These are phyloP conservation scores for Ziziphus jujuba DNA, from an alignment of 306 rosid genomes.

Conservation along the genomic window DNA sequence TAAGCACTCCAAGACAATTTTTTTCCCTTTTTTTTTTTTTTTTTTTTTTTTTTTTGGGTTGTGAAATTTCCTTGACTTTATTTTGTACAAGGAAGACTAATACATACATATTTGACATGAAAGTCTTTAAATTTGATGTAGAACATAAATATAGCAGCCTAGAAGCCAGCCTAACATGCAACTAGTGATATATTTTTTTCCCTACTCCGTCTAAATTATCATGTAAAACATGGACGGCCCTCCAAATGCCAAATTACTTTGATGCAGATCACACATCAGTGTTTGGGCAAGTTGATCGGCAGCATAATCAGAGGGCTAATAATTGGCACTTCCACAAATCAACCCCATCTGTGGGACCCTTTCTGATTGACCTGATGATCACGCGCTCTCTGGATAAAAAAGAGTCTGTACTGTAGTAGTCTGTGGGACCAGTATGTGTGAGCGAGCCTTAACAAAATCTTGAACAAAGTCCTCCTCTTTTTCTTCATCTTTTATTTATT, in stretches of 20 bases:
- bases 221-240: slow-evolving; percentile 6
- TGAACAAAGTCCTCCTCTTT: neutral
- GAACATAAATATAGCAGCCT: neutral
- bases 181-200: neutral
- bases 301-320: neutral
- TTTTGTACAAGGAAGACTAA: too few species aligned
- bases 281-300: too few species aligned
- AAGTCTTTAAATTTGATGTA: slow-evolving; percentile 3
- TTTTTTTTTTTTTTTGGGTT: too few species aligned
- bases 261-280: too few species aligned
- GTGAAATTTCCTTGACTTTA: too few species aligned
- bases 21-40: too few species aligned
- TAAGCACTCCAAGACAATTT: too few species aligned
- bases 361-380: slow-evolving; percentile 12
- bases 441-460: too few species aligned
- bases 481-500: neutral
- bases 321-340: slow-evolving; percentile 6
- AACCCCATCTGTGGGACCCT: neutral
- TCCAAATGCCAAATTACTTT: too few species aligned
- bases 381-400: slow-evolving; percentile 12
- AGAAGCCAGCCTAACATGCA: slow-evolving; percentile 12
- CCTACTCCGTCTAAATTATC: neutral
- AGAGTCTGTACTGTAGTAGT: neutral
- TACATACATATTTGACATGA: too few species aligned
- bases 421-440: neutral